phyloP scores from a whole-genome alignment of 768 basidiomycete species.

The Suillus luteus region DNA sequence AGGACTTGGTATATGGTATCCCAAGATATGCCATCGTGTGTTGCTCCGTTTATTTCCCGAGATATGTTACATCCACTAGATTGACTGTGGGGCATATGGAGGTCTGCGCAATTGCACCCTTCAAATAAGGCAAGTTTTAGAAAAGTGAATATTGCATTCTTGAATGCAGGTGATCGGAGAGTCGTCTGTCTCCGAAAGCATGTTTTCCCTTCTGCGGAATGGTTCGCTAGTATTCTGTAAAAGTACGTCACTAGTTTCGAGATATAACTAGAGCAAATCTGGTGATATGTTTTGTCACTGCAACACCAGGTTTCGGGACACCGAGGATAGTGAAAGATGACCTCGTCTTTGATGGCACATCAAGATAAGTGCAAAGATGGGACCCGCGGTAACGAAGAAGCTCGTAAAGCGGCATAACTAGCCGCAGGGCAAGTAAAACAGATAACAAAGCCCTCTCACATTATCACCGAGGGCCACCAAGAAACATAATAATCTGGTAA shows the following conservation, averaged over 20 bases:
- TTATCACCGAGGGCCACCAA: not conserved
- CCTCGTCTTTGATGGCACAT: not conserved
- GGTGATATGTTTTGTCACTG: not conserved
- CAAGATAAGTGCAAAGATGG: not conserved
- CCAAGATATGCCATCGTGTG: slow-evolving; percentile 60
- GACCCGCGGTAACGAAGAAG: not conserved
- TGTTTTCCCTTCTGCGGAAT: not conserved
- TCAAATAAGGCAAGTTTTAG: slow-evolving; percentile 26
- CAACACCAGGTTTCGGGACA: not conserved
- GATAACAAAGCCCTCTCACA: not conserved
- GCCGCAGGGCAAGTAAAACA: not conserved
- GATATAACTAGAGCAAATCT: not conserved
- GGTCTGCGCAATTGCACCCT: slow-evolving; percentile 13
- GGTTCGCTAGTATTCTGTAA: not conserved
- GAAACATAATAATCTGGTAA: not conserved
- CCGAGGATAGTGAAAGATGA: not conserved
- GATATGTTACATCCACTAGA: slow-evolving; percentile 60
- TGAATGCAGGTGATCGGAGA: not conserved
- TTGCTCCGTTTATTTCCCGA: slow-evolving; percentile 52
- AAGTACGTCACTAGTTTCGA: not conserved
- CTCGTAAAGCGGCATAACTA: not conserved
- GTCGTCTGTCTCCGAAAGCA: not conserved
- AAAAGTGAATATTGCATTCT: slow-evolving; percentile 7
- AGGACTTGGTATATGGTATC: slow-evolving; percentile 46
- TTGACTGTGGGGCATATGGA: slow-evolving; percentile 54